Evolutionary conservation across 768 basidiomycete genomes (phyloP).

Genomic region (Termitomyces heimii): DNA sequence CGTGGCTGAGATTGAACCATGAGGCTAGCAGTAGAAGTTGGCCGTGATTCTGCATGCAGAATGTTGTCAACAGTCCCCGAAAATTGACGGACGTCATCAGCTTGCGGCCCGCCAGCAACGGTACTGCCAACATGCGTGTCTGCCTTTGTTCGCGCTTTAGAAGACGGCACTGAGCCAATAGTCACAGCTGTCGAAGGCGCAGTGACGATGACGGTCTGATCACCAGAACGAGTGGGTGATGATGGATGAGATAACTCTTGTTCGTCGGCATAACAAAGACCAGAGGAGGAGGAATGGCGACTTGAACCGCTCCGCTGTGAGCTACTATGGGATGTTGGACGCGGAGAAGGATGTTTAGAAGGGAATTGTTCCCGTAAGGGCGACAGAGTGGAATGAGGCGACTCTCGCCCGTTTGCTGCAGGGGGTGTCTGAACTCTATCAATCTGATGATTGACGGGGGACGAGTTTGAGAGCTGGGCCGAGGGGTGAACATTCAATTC

Average conservation of each 20-base stretch:
- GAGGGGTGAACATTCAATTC: slow-evolving; percentile 22
- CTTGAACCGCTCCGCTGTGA: slow-evolving; percentile 19
- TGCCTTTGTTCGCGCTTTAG: slow-evolving; percentile 14
- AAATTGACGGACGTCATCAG: slow-evolving; percentile 15
- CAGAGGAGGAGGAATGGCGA: slow-evolving; percentile 18
- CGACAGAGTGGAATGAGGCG: slow-evolving; percentile 20
- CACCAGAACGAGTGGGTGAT: slow-evolving; percentile 30
- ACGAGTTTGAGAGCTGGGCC: slow-evolving; percentile 19
- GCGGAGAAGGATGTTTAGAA: slow-evolving; percentile 15
- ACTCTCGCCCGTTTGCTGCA: slow-evolving; percentile 16
- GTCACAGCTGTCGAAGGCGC: slow-evolving; percentile 19
- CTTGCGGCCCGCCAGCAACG: slow-evolving; percentile 11
- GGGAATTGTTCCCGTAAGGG: slow-evolving; percentile 26
- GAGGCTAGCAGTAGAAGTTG: slow-evolving; percentile 23
- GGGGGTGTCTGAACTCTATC: slow-evolving; percentile 22
- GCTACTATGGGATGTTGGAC: slow-evolving; percentile 25
- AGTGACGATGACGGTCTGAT: slow-evolving; percentile 34
- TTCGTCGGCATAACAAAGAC: slow-evolving; percentile 15
- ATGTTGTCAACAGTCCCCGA: slow-evolving; percentile 20
- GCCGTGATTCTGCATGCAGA: slow-evolving; percentile 14
- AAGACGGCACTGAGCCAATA: slow-evolving; percentile 18
- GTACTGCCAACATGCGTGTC: slow-evolving; percentile 6
- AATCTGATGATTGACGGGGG: slow-evolving; percentile 16
- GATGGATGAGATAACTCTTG: slow-evolving; percentile 20
- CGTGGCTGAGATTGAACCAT: slow-evolving; percentile 25